Evolutionary conservation across 2,329 filamentous ascomycete genomes (phyloP).

Genomic region (Myriosclerotinia curreyana): DNA sequence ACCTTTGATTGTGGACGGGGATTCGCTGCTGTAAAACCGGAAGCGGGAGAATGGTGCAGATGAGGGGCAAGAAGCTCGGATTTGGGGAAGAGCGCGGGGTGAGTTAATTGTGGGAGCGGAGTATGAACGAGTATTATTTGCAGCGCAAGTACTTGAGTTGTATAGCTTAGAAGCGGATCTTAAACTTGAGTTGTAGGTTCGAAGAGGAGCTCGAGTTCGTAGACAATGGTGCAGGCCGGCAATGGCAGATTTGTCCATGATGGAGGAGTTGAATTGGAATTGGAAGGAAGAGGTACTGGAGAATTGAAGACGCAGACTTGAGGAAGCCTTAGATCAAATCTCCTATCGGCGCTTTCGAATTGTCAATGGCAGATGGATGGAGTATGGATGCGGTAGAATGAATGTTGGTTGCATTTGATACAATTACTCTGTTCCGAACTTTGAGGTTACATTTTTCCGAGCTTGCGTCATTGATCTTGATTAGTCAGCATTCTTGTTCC

Average conservation of each 20-base stretch:
- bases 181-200: background rate
- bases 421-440: background rate
- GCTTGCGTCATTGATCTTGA: background rate
- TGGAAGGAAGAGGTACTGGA: background rate
- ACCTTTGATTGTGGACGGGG: conserved; percentile 9
- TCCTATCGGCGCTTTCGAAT: no score
- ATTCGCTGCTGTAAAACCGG: conserved; percentile 14
- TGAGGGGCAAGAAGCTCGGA: background rate
- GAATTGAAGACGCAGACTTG: background rate
- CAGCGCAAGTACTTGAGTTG: background rate
- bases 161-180: background rate
- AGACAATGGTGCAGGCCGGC: conserved; percentile 17
- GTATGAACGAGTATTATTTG: background rate
- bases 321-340: background rate
- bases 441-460: conserved; percentile 6
- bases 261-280: background rate
- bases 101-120: background rate
- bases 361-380: background rate
- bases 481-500: background rate
- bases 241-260: conserved; percentile 12
- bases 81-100: background rate
- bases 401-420: background rate
- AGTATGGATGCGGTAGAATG: background rate
- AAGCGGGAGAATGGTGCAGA: background rate
- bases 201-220: background rate